phyloP scores from a whole-genome alignment of 2,329 filamentous ascomycete genomes.

The Atkinsonella texensis region DNA sequence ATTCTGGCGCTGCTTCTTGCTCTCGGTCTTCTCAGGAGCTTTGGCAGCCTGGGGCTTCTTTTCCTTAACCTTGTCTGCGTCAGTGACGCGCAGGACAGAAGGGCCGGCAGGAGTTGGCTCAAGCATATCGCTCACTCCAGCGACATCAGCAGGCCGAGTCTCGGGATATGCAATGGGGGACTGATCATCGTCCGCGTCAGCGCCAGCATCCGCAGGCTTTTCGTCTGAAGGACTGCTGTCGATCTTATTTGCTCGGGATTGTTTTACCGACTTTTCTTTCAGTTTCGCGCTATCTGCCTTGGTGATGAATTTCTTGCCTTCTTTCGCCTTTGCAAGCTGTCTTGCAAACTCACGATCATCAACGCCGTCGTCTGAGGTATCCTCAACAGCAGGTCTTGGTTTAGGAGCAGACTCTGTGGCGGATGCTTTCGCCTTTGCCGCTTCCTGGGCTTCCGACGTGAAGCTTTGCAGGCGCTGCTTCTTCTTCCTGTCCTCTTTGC shows the following conservation, averaged over 20 bases:
- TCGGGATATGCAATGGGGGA: slow-evolving; percentile 59
- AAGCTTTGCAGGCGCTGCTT: slow-evolving; percentile 34
- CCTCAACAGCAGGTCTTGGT: slow-evolving; percentile 15
- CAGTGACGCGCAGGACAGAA: slow-evolving; percentile 67
- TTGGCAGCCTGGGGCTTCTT: slow-evolving; percentile 51
- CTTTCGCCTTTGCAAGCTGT: slow-evolving; percentile 58
- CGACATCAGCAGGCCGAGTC: slow-evolving; percentile 41
- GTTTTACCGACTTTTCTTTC: slow-evolving; percentile 58
- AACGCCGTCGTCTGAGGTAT: slow-evolving; percentile 45
- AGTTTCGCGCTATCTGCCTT: slow-evolving; percentile 48
- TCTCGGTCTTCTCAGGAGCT: slow-evolving; percentile 57
- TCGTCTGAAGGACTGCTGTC: slow-evolving; percentile 28
- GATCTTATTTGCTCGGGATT: slow-evolving; percentile 46
- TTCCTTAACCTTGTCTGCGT: slow-evolving; percentile 49
- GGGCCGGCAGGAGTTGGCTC: slow-evolving; percentile 58
- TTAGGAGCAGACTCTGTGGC: slow-evolving; percentile 6
- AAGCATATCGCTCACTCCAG: slow-evolving; percentile 84
- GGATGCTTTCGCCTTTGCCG: slow-evolving; percentile 26
- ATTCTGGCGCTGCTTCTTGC: slow-evolving; percentile 94
- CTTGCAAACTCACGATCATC: slow-evolving; percentile 67
- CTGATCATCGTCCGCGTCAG: slow-evolving; percentile 70
- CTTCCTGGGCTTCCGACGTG: slow-evolving; percentile 23
- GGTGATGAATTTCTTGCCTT: slow-evolving; percentile 49
- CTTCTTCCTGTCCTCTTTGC: slow-evolving; percentile 32
- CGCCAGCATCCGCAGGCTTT: slow-evolving; percentile 47